These are phyloP conservation scores for Eustoma russellianum DNA, from an alignment of 257 asterid species.

Conservation along the genomic window DNA sequence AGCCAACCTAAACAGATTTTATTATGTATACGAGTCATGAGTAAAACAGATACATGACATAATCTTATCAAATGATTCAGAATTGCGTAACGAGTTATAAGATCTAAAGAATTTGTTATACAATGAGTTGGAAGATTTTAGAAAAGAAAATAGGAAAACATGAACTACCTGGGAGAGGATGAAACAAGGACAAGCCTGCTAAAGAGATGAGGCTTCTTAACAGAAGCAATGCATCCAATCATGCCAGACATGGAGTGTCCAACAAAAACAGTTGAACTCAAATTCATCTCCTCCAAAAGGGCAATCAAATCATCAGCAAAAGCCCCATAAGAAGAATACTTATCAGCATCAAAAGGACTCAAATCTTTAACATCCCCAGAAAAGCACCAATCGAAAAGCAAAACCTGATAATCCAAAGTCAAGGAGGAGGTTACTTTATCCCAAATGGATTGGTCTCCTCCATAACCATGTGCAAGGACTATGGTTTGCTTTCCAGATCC, in stretches of 20 bases:
- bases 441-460: constrained; percentile 79
- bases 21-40: no score
- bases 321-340: constrained; percentile 46
- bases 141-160: no score
- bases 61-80: no score
- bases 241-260: constrained; percentile 96
- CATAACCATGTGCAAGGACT: constrained; percentile 74
- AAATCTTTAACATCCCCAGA: constrained; percentile 52
- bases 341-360: constrained; percentile 34
- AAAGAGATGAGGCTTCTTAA: constrained; percentile 66
- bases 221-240: constrained; percentile 79
- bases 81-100: no score
- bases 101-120: no score
- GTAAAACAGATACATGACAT: no score
- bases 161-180: constrained; percentile 62
- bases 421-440: constrained; percentile 41
- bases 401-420: constrained; percentile 26
- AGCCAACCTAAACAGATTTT: no score
- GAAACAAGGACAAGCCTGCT: constrained; percentile 52
- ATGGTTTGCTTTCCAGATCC: constrained; percentile 60
- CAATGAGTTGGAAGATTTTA: no score
- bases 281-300: constrained; percentile 52
- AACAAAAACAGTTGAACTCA: constrained; percentile 44
- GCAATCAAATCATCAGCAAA: constrained; percentile 65
- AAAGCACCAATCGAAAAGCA: constrained; percentile 78